These are phyloP conservation scores for Aspergillus phoenicis DNA, from an alignment of 2,329 filamentous ascomycete species.

Conservation along the genomic window DNA sequence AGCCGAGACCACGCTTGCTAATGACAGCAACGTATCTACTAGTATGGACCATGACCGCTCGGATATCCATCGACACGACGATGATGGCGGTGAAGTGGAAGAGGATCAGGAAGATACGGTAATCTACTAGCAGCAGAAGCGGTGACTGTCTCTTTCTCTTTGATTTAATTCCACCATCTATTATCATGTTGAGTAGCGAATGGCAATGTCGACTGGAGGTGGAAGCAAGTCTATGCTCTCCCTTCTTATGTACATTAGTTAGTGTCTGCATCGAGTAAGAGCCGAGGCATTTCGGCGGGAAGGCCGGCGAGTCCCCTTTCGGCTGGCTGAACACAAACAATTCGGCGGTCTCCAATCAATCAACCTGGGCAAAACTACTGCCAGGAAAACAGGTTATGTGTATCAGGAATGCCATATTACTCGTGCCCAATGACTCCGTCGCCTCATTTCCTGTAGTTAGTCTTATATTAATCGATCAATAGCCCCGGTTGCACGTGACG, in stretches of 20 bases:
- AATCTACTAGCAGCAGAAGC: slow-evolving; percentile 66
- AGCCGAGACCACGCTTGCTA: slow-evolving; percentile 31
- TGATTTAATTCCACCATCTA: not conserved
- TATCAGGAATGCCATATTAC: not conserved
- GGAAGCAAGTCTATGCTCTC: not conserved
- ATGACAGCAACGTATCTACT: slow-evolving; percentile 26
- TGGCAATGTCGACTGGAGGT: not conserved
- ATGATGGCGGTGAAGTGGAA: slow-evolving; percentile 75
- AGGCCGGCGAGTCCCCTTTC: not conserved
- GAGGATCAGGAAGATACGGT: slow-evolving; percentile 88
- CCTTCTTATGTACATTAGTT: not conserved
- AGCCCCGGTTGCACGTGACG: slow-evolving; percentile 24
- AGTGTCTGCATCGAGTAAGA: slow-evolving; percentile 10
- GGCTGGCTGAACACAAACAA: not conserved
- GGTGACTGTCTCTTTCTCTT: not conserved
- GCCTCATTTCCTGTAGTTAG: not conserved
- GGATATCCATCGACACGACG: slow-evolving; percentile 55
- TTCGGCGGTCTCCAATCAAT: not conserved
- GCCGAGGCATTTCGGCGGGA: slow-evolving; percentile 20
- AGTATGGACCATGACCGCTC: slow-evolving; percentile 42
- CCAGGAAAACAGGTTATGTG: not conserved
- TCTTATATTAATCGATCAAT: not conserved
- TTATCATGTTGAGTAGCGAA: not conserved
- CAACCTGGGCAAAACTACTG: not conserved
- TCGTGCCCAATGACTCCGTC: slow-evolving; percentile 11